Base-by-base conservation (phyloP, 768 basidiomycete species). In the Trametes sanguinea region DNA sequence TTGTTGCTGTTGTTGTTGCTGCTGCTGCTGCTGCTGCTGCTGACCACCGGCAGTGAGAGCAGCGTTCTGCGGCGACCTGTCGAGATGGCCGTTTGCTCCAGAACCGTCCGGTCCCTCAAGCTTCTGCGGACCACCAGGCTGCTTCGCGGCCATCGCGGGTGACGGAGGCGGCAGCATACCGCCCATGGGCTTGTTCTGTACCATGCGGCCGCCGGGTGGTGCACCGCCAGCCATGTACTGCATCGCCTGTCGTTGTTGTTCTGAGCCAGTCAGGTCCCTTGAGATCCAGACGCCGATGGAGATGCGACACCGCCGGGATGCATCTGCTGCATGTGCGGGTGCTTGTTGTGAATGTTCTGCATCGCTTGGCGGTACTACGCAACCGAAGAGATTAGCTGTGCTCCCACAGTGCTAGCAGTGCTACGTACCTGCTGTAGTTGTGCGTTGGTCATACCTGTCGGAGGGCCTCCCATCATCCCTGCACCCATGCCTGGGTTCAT, bases 121-220 rank as follows among this genome's bases (percentile, higher is more conserved):
- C 55, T 67, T 69, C 30, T n/a, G 43, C 32, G 51, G 54, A 0
- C 60, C 53, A 2, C 53, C 65, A 7, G 62, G 46, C 6, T 54
- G 55, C 63, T 72, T 68, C 42, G 63, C 27, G 10, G 60, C 61
- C 65, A 76, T 76, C 1, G 77, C 79, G 43, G 85, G 82, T 5
- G 84, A 84, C 4, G 83, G 81, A 10, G 81, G 84, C 0, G 83
- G 83, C 72, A 78, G 76, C 81, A 83, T 84, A 14, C 70, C 72
- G 33, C 35, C 29, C 75, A 77, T 79, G 1, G 76, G 69, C 54
- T 77, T 78, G 50, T 70, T 74, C 65, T 69, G 76, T 29, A 63
- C 75, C 66, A 68, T 42, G 57, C 69, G 67, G 63, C 61, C 61
- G 13, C 63, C 57, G 11, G 73, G 73, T 62, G 54, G 63, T 74